Evolutionary conservation across 345 rosid genomes (phyloP).

Genomic region (Litchi chinensis): DNA sequence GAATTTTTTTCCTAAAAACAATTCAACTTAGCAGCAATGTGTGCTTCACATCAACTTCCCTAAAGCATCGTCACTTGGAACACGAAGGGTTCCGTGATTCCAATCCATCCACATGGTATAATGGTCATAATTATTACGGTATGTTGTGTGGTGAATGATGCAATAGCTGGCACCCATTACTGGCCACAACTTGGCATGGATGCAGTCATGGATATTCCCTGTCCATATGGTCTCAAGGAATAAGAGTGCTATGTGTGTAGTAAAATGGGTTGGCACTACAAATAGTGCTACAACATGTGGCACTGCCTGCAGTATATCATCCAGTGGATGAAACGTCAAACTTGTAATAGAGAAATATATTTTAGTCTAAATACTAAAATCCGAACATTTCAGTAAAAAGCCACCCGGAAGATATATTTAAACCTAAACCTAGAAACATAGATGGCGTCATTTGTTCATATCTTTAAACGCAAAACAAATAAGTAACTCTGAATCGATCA

Average conservation of each 20-base stretch:
- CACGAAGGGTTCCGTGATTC: constrained; percentile 86
- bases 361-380: too few relatives aligned
- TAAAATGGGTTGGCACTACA: constrained; percentile 79
- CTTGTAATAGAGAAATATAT: constrained; percentile 42
- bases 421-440: too few relatives aligned
- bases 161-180: constrained; percentile 98
- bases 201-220: constrained; percentile 91
- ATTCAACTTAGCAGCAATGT: neutral
- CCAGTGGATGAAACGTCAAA: constrained; percentile 88
- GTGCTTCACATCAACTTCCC: constrained; percentile 40
- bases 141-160: constrained; percentile 93
- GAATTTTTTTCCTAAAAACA: neutral
- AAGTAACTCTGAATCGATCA: too few relatives aligned
- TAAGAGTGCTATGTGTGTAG: constrained; percentile 67
- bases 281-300: constrained; percentile 82
- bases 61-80: constrained; percentile 56
- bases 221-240: constrained; percentile 91
- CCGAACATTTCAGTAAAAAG: too few relatives aligned
- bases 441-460: too few relatives aligned
- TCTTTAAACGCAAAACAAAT: too few relatives aligned
- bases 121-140: constrained; percentile 94
- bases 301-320: constrained; percentile 87
- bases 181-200: constrained; percentile 82
- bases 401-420: too few relatives aligned
- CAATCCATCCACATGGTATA: constrained; percentile 99